Evolutionary conservation across 768 basidiomycete species (phyloP).

Genomic region (Amanita pallidorosea): DNA sequence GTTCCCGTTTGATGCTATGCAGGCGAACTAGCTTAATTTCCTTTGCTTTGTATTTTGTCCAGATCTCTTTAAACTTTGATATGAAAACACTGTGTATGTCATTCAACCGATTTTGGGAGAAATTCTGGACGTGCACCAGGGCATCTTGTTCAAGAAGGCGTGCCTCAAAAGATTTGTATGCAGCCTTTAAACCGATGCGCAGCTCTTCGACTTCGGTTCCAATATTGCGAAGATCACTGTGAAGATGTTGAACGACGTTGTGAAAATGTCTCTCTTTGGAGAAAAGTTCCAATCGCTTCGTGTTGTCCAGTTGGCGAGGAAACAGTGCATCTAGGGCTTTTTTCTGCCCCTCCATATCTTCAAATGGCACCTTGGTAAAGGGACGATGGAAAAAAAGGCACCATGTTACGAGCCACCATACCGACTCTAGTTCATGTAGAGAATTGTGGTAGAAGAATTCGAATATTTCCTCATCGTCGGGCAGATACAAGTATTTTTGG

Average conservation of each 20-base stretch:
- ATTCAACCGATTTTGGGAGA: too few species aligned
- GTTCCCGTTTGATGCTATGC: too few species aligned
- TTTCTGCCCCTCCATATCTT: not conserved
- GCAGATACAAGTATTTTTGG: too few species aligned
- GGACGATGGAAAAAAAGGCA: not conserved
- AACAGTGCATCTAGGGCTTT: not conserved
- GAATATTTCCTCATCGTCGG: too few species aligned
- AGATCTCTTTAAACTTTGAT: not conserved
- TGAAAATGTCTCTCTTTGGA: not conserved
- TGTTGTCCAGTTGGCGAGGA: not conserved
- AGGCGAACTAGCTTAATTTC: too few species aligned
- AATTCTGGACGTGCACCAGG: not conserved
- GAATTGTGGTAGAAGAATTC: constrained; percentile 1
- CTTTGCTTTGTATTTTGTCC: too few species aligned
- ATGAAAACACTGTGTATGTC: not conserved
- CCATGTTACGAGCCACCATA: not conserved
- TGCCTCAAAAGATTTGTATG: not conserved
- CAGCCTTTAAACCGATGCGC: not conserved
- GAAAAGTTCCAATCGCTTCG: not conserved
- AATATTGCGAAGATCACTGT: not conserved
- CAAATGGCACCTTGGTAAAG: not conserved
- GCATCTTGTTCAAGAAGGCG: not conserved
- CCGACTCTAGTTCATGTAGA: not conserved
- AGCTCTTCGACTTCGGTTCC: not conserved
- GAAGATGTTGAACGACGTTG: not conserved